A percentile compares a stretch with the other conserved stretches of the same genome.
phyloP scores from a whole-genome alignment of 257 asterid species.

The Voacanga thouarsii region DNA sequence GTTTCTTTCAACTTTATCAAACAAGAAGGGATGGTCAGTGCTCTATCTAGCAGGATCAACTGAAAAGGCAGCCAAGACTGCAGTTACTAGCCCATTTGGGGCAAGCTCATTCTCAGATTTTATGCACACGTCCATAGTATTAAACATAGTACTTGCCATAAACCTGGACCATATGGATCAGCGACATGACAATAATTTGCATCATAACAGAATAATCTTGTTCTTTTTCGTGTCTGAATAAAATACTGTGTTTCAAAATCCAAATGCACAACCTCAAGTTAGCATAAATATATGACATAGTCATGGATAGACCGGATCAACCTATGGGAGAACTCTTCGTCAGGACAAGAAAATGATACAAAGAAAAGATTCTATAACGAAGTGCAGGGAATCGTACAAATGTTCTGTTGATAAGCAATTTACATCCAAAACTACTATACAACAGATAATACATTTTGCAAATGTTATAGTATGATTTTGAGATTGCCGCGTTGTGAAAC shows the following conservation, averaged over 20 bases:
- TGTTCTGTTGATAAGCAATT: background rate
- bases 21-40: background rate
- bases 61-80: background rate
- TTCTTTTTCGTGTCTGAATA: background rate
- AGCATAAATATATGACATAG: background rate
- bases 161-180: background rate
- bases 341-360: no score
- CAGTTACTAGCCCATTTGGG: background rate
- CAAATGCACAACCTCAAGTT: background rate
- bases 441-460: background rate
- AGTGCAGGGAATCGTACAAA: background rate
- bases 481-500: background rate
- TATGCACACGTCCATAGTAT: background rate
- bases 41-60: background rate
- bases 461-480: background rate
- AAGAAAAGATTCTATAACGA: no score
- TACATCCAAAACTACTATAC: background rate
- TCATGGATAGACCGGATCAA: background rate
- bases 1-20: background rate
- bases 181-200: background rate
- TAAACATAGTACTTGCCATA: background rate
- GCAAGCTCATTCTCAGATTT: background rate
- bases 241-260: background rate
- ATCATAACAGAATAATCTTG: background rate
- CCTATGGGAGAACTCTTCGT: no score